Evolutionary conservation across 2,329 filamentous ascomycete genomes (phyloP).

Genomic region (Madurella mycetomatis): DNA sequence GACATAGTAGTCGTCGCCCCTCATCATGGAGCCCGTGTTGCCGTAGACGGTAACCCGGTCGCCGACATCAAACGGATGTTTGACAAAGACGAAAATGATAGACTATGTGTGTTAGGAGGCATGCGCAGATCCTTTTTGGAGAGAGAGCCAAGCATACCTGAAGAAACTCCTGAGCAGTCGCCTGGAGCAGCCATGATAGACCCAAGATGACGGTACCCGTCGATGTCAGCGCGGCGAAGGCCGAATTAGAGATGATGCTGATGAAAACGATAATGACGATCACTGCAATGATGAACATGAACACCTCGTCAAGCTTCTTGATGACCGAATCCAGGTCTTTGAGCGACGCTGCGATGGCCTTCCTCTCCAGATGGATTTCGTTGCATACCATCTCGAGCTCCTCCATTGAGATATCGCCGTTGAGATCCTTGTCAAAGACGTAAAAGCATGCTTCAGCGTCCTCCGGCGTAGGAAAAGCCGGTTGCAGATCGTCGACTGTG

Average conservation of each 20-base stretch:
- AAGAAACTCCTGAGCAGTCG: conserved; percentile 89
- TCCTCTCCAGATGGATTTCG: conserved; percentile 90
- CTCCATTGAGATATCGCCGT: conserved; percentile 93
- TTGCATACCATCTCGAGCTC: conserved; percentile 91
- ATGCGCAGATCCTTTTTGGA: not conserved
- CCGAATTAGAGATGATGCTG: conserved; percentile 82
- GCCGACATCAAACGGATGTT: conserved; percentile 94
- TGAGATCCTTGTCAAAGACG: conserved; percentile 95
- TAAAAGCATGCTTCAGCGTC: conserved; percentile 84
- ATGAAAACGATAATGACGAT: conserved; percentile 83
- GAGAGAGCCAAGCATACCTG: conserved; percentile 31
- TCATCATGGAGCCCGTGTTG: conserved; percentile 72
- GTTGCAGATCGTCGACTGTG: conserved; percentile 69
- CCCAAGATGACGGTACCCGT: conserved; percentile 84
- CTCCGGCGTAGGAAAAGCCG: conserved; percentile 75
- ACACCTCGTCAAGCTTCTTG: conserved; percentile 80
- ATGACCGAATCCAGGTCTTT: conserved; percentile 96
- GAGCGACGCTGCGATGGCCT: conserved; percentile 88
- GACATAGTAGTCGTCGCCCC: conserved; percentile 92
- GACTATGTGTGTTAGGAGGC: conserved; percentile 49
- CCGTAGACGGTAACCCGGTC: conserved; percentile 91
- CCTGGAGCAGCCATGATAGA: conserved; percentile 86
- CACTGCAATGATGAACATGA: conserved; percentile 78
- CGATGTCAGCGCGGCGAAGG: conserved; percentile 85
- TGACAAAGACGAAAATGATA: conserved; percentile 92